Percentiles rank a stretch among this genome's conserved stretches.
Conservation (phyloP, 1,139 yeast genomes). For the Protomyces lactucae-debilis region DNA sequence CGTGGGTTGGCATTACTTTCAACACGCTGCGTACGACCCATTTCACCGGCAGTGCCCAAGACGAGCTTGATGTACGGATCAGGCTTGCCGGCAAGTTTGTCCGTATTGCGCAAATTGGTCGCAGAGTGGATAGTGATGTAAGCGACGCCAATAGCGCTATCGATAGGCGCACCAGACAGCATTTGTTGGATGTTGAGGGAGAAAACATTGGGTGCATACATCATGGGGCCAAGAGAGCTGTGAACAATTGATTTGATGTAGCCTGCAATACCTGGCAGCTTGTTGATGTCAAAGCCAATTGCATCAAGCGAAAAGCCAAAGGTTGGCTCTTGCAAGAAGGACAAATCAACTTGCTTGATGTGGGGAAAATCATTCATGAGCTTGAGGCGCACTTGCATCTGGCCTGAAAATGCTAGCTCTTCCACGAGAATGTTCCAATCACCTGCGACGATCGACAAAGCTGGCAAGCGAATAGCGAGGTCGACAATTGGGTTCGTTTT, state of each 20-base stretch:
- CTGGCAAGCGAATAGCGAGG: slow-evolving; percentile 41
- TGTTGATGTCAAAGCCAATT: slow-evolving; percentile 76
- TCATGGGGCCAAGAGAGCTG: slow-evolving; percentile 80
- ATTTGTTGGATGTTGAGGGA: slow-evolving; percentile 88
- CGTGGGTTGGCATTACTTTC: slow-evolving; percentile 63
- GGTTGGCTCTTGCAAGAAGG: slow-evolving; percentile 77
- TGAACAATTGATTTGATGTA: slow-evolving; percentile 78
- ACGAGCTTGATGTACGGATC: slow-evolving; percentile 79
- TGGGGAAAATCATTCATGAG: slow-evolving; percentile 91
- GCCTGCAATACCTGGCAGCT: slow-evolving; percentile 78
- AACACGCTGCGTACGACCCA: slow-evolving; percentile 64
- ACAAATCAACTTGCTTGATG: slow-evolving; percentile 79
- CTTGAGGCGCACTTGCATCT: slow-evolving; percentile 74
- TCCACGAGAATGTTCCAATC: slow-evolving; percentile 44
- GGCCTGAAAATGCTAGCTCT: slow-evolving; percentile 57
- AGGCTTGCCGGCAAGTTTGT: slow-evolving; percentile 65
- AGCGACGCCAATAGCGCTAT: slow-evolving; percentile 81
- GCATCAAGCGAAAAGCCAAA: slow-evolving; percentile 75
- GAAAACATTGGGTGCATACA: slow-evolving; percentile 83
- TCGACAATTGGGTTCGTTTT: slow-evolving; percentile 71
- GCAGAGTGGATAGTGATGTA: slow-evolving; percentile 66
- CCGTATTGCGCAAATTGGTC: slow-evolving; percentile 61
- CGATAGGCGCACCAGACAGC: slow-evolving; percentile 73
- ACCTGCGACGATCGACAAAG: slow-evolving; percentile 44
- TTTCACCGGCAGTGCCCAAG: slow-evolving; percentile 41